Evolutionary conservation across 2,329 filamentous ascomycete species (phyloP).

Genomic region (Penicillium sp.): DNA sequence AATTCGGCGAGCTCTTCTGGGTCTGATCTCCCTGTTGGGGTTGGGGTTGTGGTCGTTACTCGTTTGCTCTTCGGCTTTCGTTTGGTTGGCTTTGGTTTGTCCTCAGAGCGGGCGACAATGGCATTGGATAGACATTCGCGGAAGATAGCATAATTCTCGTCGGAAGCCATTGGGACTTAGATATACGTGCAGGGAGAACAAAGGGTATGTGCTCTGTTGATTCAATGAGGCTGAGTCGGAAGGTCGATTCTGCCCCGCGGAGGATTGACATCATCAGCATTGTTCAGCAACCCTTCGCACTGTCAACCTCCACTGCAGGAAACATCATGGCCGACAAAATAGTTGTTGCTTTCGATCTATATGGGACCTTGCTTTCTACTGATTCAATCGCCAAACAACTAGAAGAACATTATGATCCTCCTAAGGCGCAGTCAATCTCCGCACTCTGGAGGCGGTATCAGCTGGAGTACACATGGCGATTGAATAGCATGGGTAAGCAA

Average conservation of each 20-base stretch:
- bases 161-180: slow-evolving; percentile 23
- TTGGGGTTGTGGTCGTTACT: slow-evolving; percentile 9
- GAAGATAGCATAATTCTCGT: slow-evolving; percentile 63
- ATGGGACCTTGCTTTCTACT: slow-evolving; percentile 70
- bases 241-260: slow-evolving; percentile 4
- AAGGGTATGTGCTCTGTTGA: background rate
- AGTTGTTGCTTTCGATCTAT: slow-evolving; percentile 69
- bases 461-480: slow-evolving; percentile 72
- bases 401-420: slow-evolving; percentile 54
- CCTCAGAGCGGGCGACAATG: slow-evolving; percentile 59
- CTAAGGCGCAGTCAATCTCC: slow-evolving; percentile 56
- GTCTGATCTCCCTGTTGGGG: slow-evolving; percentile 33
- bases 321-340: slow-evolving; percentile 28
- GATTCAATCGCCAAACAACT: slow-evolving; percentile 62
- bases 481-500: slow-evolving; percentile 67
- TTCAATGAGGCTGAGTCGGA: background rate
- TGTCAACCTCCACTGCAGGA: background rate
- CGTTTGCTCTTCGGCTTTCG: slow-evolving; percentile 21
- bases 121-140: slow-evolving; percentile 69
- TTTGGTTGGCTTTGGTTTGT: slow-evolving; percentile 42
- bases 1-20: slow-evolving; percentile 74
- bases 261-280: slow-evolving; percentile 19
- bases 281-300: background rate
- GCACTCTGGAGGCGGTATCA: slow-evolving; percentile 65
- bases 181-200: background rate